A percentile compares a stretch with the other conserved stretches of the same genome.
These are phyloP conservation scores for Nannizziopsis arthrosporioides DNA, from an alignment of 2,329 filamentous ascomycete genomes.

Conservation along the genomic window DNA sequence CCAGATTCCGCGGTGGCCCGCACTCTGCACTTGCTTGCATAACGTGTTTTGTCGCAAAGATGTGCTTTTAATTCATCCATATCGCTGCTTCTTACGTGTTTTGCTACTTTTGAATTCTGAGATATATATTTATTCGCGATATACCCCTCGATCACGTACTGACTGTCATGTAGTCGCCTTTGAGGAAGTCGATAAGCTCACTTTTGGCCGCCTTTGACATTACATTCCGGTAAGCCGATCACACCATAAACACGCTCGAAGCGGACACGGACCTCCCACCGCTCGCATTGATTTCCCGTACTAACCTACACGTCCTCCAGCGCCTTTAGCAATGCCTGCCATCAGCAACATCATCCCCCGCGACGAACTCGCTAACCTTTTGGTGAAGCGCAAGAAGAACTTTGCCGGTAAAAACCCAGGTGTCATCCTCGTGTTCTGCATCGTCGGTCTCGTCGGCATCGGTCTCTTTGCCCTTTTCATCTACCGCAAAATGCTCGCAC, in stretches of 20 bases:
- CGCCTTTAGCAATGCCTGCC: constrained; percentile 19
- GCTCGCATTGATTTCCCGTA: background rate
- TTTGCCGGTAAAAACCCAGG: constrained; percentile 48
- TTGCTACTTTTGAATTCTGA: too few relatives aligned
- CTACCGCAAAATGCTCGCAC: constrained; percentile 33
- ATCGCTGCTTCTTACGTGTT: too few relatives aligned
- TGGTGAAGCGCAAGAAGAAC: constrained; percentile 42
- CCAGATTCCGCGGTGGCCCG: too few relatives aligned
- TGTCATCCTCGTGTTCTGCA: constrained; percentile 51
- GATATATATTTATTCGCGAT: too few relatives aligned
- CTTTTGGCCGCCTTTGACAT: constrained; percentile 4
- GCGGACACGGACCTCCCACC: background rate
- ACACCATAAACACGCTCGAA: too few relatives aligned
- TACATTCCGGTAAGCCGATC: constrained; percentile 1
- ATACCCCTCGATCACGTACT: background rate
- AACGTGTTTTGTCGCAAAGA: too few relatives aligned
- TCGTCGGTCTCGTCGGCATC: constrained; percentile 45
- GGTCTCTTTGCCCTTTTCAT: constrained; percentile 42
- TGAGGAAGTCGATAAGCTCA: constrained; percentile 4
- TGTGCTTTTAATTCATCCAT: too few relatives aligned
- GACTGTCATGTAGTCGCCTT: background rate
- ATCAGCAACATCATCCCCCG: constrained; percentile 19
- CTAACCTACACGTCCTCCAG: background rate
- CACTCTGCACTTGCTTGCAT: too few relatives aligned
- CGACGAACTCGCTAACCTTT: constrained; percentile 18